Base-by-base conservation (phyloP, 805 yeast genomes). In the Zygosaccharomyces lentus region DNA sequence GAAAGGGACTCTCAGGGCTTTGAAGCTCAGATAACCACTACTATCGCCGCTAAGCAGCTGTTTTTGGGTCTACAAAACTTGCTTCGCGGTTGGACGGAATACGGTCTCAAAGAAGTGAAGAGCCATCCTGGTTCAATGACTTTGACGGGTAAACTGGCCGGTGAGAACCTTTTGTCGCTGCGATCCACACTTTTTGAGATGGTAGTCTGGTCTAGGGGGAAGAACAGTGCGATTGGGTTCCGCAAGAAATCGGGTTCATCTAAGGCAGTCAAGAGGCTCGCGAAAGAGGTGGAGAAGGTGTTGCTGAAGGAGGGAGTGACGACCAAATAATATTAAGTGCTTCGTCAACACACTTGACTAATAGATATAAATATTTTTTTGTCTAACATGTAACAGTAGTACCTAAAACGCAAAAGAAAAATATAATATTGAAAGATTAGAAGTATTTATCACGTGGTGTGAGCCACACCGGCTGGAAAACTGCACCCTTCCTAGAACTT, bases 131-230 rank as follows among this genome's bases (percentile, higher is more conserved):
- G 68, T 3, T 62, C 68, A 6, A 62, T 68, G 55, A 70, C 69
- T 26, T 70, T 84, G 25, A 75, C 74, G n/a, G 90, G 88, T 43
- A 72, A 77, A 15, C 75, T 84, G 27, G 71, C 87, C 1, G 79
- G 76, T 53, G 71, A 73, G 47, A 84, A 84, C 62, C 70, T 82
- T 2, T 67, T 84, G 55, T 77, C 82, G 39, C 67, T 83, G 56
- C 79, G 79, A 64, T 74, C 83, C 29, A 81, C 87, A 52, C 73
- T 75, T 52, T 83, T 84, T 62, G 75, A 78, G 49, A 74, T 85
- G 54, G 69, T 69, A 53, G 71, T 83, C 31, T 53, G 50, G 34
- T 53, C 70, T 30, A 68, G 77, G 43, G 77, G 69, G 64, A 76
- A 65, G 39, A 66, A 66, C 40, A 80, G 87, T 37, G 76, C 72